Evolutionary conservation across 371 early-diverging fungal genomes (phyloP).

Genomic region (Mucor irregularis): DNA sequence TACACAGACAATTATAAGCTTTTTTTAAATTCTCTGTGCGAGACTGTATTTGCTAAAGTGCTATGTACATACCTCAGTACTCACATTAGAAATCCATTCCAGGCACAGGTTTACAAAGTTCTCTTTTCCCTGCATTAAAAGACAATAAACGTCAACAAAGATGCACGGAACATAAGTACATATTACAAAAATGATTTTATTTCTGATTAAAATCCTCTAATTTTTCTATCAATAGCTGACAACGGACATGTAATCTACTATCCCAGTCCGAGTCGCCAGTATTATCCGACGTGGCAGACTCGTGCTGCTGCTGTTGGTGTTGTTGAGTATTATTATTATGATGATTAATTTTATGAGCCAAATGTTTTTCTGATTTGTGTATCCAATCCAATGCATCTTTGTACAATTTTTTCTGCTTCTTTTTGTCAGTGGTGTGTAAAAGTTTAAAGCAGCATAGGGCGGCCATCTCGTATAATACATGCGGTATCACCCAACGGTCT

Average conservation of each 20-base stretch:
- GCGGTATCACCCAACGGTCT: slow-evolving; percentile 33
- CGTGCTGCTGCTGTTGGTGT: slow-evolving; percentile 5
- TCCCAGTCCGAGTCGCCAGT: slow-evolving; percentile 44
- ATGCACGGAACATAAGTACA: too few species aligned
- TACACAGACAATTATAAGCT: too few species aligned
- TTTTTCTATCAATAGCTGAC: slow-evolving; percentile 29
- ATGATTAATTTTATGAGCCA: slow-evolving; percentile 4
- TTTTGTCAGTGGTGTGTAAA: slow-evolving; percentile 2
- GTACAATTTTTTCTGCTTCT: slow-evolving; percentile 16
- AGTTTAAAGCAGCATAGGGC: slow-evolving; percentile 22
- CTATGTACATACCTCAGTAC: too few species aligned
- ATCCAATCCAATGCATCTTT: slow-evolving; percentile 28
- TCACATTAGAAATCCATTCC: too few species aligned
- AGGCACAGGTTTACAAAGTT: too few species aligned
- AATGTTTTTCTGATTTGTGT: slow-evolving; percentile 21
- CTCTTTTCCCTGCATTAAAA: too few species aligned
- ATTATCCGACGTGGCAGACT: slow-evolving; percentile 17
- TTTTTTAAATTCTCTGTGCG: too few species aligned
- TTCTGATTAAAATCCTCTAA: slow-evolving; percentile 25
- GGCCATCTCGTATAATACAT: slow-evolving; percentile 35
- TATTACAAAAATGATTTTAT: not conserved
- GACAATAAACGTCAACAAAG: too few species aligned
- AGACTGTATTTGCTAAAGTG: too few species aligned
- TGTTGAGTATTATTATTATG: not conserved
- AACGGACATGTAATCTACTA: slow-evolving; percentile 32